Conservation (phyloP, 805 yeast genomes). For the Candida rishiriensis region DNA sequence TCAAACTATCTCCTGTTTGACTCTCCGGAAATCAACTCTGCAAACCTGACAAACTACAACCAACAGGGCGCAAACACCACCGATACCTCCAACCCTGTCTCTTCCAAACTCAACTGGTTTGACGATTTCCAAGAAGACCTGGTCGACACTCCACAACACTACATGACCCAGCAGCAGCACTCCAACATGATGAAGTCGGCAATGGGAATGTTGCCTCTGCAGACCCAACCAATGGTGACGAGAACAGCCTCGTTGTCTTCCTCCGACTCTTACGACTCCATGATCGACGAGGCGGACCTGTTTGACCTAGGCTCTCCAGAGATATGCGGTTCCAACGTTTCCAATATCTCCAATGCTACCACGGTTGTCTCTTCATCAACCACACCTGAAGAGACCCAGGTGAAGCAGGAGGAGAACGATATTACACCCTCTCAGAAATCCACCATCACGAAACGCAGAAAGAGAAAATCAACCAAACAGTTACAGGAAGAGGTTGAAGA, state of each 20-base stretch:
- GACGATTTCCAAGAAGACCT: slow-evolving; percentile 15
- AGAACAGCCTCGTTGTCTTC: slow-evolving; percentile 12
- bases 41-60: background rate
- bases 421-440: background rate
- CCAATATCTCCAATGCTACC: background rate
- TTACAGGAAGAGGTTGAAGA: background rate
- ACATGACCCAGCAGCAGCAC: background rate
- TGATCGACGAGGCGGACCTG: slow-evolving; percentile 4
- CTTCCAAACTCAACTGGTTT: slow-evolving; percentile 10
- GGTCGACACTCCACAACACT: slow-evolving; percentile 3
- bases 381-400: background rate
- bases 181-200: background rate
- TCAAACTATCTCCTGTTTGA: background rate
- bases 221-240: background rate
- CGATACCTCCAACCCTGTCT: background rate
- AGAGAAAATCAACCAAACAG: slow-evolving; percentile 5
- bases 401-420: background rate
- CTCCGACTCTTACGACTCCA: slow-evolving; percentile 8
- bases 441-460: slow-evolving; percentile 3
- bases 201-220: background rate
- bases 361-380: background rate
- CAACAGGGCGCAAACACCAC: too few relatives aligned
- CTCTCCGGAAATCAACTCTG: background rate
- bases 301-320: background rate
- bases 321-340: too few relatives aligned